phyloP scores from a whole-genome alignment of 2,329 filamentous ascomycete genomes.

The Exophiala phaeomuriformis region DNA sequence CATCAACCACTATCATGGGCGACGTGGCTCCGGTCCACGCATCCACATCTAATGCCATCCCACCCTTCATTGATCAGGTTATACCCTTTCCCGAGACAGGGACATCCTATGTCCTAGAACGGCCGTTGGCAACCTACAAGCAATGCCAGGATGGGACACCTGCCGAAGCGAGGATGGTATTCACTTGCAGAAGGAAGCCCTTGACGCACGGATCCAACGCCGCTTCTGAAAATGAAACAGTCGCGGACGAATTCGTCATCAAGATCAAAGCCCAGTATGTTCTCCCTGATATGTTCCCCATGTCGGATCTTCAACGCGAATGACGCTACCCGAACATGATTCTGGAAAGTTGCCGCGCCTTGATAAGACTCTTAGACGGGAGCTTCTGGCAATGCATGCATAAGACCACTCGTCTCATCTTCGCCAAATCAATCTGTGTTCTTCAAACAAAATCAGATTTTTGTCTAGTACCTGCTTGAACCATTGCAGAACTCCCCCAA shows the following conservation, averaged over 20 bases:
- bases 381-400: not conserved
- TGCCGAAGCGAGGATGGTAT: conserved; percentile 21
- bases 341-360: no score
- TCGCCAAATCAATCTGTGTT: not conserved
- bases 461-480: not conserved
- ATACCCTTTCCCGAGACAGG: conserved; percentile 11
- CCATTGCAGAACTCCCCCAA: not conserved
- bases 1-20: not conserved
- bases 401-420: not conserved
- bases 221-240: not conserved
- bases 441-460: not conserved
- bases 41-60: not conserved
- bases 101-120: conserved; percentile 16
- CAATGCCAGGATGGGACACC: conserved; percentile 25
- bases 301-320: not conserved
- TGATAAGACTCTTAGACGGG: not conserved
- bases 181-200: conserved; percentile 14
- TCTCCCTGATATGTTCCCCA: not conserved
- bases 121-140: conserved; percentile 21
- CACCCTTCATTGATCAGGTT: conserved; percentile 16
- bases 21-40: not conserved
- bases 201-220: not conserved
- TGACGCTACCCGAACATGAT: not conserved
- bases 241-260: conserved; percentile 15
- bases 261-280: conserved; percentile 25